Evolutionary conservation across 768 basidiomycete species (phyloP), one percentile per base, ranked within the genome.

Genomic region (Russula virescens): DNA sequence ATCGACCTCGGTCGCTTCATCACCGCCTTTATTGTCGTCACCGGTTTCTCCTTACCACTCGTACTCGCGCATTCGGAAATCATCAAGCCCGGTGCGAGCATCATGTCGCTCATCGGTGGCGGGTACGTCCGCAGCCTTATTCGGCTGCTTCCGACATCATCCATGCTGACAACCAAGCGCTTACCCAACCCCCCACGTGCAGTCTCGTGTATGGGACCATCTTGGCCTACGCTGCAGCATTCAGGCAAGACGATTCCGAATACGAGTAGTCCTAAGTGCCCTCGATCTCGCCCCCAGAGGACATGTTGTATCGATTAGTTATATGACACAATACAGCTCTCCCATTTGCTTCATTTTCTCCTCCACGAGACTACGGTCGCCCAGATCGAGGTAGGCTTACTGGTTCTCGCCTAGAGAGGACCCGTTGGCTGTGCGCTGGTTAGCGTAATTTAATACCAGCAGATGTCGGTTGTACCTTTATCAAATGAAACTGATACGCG

Each of bases 31-130:
- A 80, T 97, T 67, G 94, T 98, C 63, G 87, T 97, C 11, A 90
- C 94, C 38, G 97, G 97, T 40, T 91, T 98, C 66, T 90, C 95
- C 16, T 78, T 98, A 18, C 97, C 97, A 0, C 80, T 97, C 55
- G 86, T 98, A 38, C 82, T 98, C 31, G 89, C 94, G 1, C 97
- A 98, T 68, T 91, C 97, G 2, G 86, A 87, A 60, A 80, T 98
- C 65, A 97, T 98, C 69, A 79, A 83, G 63, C 79, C 84, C 3
- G 85, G 83, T 18, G 97, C 97, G 45, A 93, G 90, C 72, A 83
- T 81, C 69, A 98, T 99, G 97, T 94, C 93, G 21, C 92, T 98
- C 63, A 80, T 90, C 35, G 97, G 97, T 16, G 97, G 97, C 75
- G 89, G 86, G 83, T 89, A 77, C 69, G 86, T 83, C 53, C 21